Percentiles rank a stretch among this genome's conserved stretches.
These are phyloP conservation scores for Wickerhamia fluorescens DNA, from an alignment of 805 yeast genomes.

Conservation along the genomic window DNA sequence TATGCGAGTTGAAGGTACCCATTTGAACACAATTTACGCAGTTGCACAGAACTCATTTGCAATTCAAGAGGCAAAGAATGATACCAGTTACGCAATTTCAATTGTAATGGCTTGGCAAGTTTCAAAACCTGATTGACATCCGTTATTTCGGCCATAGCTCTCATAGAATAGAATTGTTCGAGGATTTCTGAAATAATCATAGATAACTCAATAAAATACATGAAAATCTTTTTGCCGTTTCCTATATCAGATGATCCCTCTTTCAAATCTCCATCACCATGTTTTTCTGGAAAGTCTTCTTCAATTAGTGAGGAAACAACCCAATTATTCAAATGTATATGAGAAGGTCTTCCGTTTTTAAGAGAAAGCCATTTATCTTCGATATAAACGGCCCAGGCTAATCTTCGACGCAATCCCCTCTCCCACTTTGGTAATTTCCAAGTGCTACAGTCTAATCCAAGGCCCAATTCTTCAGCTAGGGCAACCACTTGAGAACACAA, in stretches of 20 bases:
- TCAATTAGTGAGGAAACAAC: slow-evolving; percentile 58
- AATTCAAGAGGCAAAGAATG: slow-evolving; percentile 59
- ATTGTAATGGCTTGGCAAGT: slow-evolving; percentile 75
- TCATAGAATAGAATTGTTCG: slow-evolving; percentile 64
- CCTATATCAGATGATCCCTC: slow-evolving; percentile 64
- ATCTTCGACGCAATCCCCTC: slow-evolving; percentile 73
- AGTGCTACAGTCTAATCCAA: slow-evolving; percentile 81
- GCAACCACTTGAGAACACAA: slow-evolving; percentile 82
- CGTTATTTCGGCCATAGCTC: slow-evolving; percentile 48
- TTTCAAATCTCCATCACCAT: slow-evolving; percentile 43
- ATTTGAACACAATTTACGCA: slow-evolving; percentile 61
- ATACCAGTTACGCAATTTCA: slow-evolving; percentile 68
- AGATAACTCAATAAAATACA: slow-evolving; percentile 58
- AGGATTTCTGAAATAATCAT: slow-evolving; percentile 65
- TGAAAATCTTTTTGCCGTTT: slow-evolving; percentile 63
- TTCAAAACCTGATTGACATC: slow-evolving; percentile 64
- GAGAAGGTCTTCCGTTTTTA: slow-evolving; percentile 80
- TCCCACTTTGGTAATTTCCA: slow-evolving; percentile 98
- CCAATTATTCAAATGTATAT: slow-evolving; percentile 73
- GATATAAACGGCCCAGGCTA: slow-evolving; percentile 93
- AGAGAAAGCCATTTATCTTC: slow-evolving; percentile 90
- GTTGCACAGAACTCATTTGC: slow-evolving; percentile 55
- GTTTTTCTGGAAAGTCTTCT: slow-evolving; percentile 75
- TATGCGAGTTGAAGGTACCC: slow-evolving; percentile 80
- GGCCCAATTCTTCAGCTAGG: slow-evolving; percentile 81